Evolutionary conservation across 441 rosid species (phyloP), one percentile per base, ranked within the genome.

Genomic region (Aleurites moluccanus): DNA sequence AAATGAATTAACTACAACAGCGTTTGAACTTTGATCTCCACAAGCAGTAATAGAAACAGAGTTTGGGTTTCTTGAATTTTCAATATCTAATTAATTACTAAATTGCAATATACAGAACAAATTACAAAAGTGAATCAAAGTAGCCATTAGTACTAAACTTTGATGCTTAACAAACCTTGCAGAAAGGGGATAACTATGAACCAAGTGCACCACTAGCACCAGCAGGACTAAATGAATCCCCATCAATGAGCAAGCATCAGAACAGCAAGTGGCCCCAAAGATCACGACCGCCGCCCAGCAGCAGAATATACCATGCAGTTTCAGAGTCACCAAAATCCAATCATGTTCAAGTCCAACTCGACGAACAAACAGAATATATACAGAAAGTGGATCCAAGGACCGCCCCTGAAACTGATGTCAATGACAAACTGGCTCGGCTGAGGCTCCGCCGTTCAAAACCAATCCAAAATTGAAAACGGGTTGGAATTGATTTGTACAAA

Each of bases 381-480:
- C 23, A 30, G 10, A 10, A 61, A 20, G 74, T 76, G 83, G 89
- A 86, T 47, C 23, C 76, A 10, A 20, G n/a, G 35, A 33, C 66
- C n/a, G 33, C 3, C 53, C 8, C 64, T n/a, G 61, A 66, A 66
- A 7, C 61, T 55, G 65, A 61, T 18, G 64, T 67, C 42, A 80
- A 80, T 1, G 85, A 84, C 8, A 73, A 67, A 33, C 79, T 72
- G 33, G 84, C 83, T 59, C 81, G 87, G 4, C 77, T 74, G 42
- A 79, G 82, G 86, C 90, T 88, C 79, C 86, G 94, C 67, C 95
- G 90, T 38, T 50, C 84, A 9, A 83, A 80, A 71, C 73, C 87
- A 66, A 52, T 6, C 15, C 80, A 82, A 42, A 40, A 67, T 38
- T 81, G 44, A 80, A 57, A 10, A 65, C 1, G 21, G 4, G 18